Evolutionary conservation across 495 filamentous ascomycete genomes (phyloP).

Genomic region (Xylaria grammica): DNA sequence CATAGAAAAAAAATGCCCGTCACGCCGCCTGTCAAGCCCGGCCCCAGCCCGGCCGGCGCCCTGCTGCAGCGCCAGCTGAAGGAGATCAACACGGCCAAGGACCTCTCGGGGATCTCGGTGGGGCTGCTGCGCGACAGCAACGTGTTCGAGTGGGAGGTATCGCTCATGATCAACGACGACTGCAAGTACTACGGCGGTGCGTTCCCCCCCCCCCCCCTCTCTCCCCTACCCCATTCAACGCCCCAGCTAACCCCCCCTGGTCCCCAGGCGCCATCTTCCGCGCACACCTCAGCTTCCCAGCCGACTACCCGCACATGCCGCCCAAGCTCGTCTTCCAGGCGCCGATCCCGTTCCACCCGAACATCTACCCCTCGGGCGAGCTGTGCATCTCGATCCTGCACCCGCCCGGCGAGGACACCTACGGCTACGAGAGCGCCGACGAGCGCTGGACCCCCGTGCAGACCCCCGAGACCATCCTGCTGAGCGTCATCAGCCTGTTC

Average conservation of each 20-base stretch:
- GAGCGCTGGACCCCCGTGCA: constrained; percentile 98
- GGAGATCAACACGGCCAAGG: constrained; percentile 88
- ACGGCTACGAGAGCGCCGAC: constrained; percentile 88
- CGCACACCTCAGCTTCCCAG: constrained; percentile 76
- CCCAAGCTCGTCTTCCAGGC: constrained; percentile 90
- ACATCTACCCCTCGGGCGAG: constrained; percentile 87
- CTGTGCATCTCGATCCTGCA: constrained; percentile 98
- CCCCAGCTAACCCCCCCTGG: background rate
- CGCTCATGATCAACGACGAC: constrained; percentile 98
- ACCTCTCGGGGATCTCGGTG: constrained; percentile 92
- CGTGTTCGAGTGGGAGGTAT: constrained; percentile 99
- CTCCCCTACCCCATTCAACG: background rate
- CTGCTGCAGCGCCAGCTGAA: constrained; percentile 86
- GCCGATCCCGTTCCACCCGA: constrained; percentile 89
- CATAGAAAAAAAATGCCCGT: background rate
- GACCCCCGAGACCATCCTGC: constrained; percentile 90
- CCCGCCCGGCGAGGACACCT: constrained; percentile 93
- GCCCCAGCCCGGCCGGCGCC: constrained; percentile 60
- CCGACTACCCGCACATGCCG: constrained; percentile 85
- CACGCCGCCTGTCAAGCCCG: background rate
- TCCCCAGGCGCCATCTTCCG: constrained; percentile 83
- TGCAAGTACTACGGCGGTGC: constrained; percentile 90
- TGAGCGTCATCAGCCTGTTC: constrained; percentile 93
- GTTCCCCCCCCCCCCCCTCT: constrained; percentile 7
- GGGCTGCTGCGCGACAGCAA: constrained; percentile 83